Evolutionary conservation across 192 early-diverging fungal genomes (phyloP).

Genomic region (Coemansia sp.): DNA sequence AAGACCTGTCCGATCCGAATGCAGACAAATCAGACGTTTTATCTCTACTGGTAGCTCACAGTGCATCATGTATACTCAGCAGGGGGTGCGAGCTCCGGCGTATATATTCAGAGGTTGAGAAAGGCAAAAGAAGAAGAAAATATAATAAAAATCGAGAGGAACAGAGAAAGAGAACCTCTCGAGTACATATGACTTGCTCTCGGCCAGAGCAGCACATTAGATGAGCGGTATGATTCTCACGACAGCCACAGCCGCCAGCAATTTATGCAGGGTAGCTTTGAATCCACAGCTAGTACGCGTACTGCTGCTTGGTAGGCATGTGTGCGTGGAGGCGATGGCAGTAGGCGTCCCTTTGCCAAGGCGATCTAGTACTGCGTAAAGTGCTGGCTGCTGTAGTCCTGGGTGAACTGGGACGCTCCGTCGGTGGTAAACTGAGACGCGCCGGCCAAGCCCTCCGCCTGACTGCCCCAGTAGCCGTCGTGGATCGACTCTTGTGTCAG

Average conservation of each 20-base stretch:
- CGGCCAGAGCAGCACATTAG: neutral
- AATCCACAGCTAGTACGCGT: neutral
- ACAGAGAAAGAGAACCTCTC: neutral
- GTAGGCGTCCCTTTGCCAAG: neutral
- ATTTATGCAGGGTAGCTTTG: slow-evolving; percentile 8
- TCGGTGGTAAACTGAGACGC: slow-evolving; percentile 23
- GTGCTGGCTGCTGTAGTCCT: slow-evolving; percentile 40
- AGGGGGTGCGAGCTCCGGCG: neutral
- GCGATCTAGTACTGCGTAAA: slow-evolving; percentile 49
- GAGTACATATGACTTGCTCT: neutral
- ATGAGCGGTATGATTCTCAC: neutral
- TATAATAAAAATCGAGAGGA: neutral
- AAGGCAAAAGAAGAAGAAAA: neutral
- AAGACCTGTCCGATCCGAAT: slow-evolving; percentile 22
- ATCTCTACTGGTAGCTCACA: slow-evolving; percentile 30
- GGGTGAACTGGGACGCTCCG: slow-evolving; percentile 29
- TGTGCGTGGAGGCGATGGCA: neutral
- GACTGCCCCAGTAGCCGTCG: slow-evolving; percentile 14
- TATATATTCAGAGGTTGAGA: neutral
- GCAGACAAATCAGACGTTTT: slow-evolving; percentile 25
- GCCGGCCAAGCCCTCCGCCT: slow-evolving; percentile 8
- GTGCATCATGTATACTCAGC: neutral
- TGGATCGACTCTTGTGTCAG: slow-evolving; percentile 37
- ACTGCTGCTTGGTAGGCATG: neutral
- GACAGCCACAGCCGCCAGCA: neutral